phyloP scores from a whole-genome alignment of 257 asterid genomes.

The Nyctanthes arbortristis region DNA sequence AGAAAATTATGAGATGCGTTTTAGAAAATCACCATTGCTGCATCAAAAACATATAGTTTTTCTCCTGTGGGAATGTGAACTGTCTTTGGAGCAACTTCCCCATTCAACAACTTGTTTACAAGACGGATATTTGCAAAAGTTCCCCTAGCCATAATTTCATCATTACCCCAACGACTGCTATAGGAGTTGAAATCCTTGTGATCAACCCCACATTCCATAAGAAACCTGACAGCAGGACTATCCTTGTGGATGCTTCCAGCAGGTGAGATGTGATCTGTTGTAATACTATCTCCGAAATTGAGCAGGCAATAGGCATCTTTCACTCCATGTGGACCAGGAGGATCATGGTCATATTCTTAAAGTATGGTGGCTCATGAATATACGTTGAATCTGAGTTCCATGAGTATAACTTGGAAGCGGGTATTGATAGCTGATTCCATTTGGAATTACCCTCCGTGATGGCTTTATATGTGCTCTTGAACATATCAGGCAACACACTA shows the following conservation, averaged over 20 bases:
- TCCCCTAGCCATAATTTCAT: constrained; percentile 95
- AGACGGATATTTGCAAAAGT: constrained; percentile 93
- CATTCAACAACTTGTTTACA: constrained; percentile 84
- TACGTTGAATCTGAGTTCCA: constrained; percentile 86
- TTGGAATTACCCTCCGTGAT: constrained; percentile 82
- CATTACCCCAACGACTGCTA: constrained; percentile 97
- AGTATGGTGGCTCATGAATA: constrained; percentile 96
- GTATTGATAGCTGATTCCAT: constrained; percentile 82
- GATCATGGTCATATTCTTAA: constrained; percentile 85
- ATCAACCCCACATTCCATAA: constrained; percentile 73
- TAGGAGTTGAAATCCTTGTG: constrained; percentile 86
- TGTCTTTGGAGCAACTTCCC: constrained; percentile 90
- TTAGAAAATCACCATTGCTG: constrained; percentile 67
- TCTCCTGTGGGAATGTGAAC: constrained; percentile 88
- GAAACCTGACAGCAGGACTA: constrained; percentile 88
- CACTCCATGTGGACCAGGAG: constrained; percentile 89
- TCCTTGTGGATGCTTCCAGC: constrained; percentile 95
- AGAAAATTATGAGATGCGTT: neutral
- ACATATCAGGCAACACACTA: constrained; percentile 89
- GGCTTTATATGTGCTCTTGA: constrained; percentile 84
- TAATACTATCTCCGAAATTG: constrained; percentile 88
- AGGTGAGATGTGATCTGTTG: constrained; percentile 96
- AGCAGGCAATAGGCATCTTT: constrained; percentile 93
- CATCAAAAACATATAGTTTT: constrained; percentile 73
- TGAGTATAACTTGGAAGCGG: constrained; percentile 61